Conservation (phyloP, 176 grass and related monocot species). For the Pontederia crassipes region DNA sequence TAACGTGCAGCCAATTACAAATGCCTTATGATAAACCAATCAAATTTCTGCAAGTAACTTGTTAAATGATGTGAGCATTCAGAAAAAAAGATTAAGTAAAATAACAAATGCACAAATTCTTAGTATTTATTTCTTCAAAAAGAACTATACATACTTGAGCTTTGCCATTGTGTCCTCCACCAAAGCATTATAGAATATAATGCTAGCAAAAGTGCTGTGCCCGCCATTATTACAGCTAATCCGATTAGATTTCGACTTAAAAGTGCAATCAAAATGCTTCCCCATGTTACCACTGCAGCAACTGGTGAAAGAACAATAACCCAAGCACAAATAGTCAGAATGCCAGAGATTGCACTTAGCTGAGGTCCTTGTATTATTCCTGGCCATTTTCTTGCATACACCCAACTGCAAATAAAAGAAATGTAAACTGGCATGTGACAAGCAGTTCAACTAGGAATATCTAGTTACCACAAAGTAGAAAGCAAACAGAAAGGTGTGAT, state of each 20-base stretch:
- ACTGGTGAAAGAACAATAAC: conserved; percentile 73
- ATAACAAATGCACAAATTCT: background rate
- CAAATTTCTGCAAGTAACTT: background rate
- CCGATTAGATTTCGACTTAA: conserved; percentile 89
- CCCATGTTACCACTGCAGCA: conserved; percentile 58
- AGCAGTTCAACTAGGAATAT: too few relatives aligned
- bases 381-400: conserved; percentile 99
- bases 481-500: too few relatives aligned
- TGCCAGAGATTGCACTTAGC: conserved; percentile 52
- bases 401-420: conserved; percentile 68
- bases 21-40: too few relatives aligned
- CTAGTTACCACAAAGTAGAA: background rate
- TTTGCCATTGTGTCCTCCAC: conserved; percentile 99
- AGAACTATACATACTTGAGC: conserved; percentile 71
- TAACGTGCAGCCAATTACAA: too few relatives aligned
- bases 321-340: conserved; percentile 75
- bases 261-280: conserved; percentile 73
- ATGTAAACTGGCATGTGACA: background rate
- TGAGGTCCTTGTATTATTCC: conserved; percentile 66
- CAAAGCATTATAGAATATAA: conserved; percentile 99
- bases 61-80: background rate
- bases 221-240: conserved; percentile 94
- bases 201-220: conserved; percentile 76
- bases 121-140: conserved; percentile 16
- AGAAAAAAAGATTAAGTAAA: background rate